Percentiles rank a stretch among this genome's conserved stretches.
Evolutionary conservation across 257 asterid species (phyloP).

Genomic region (Verbena officinalis): DNA sequence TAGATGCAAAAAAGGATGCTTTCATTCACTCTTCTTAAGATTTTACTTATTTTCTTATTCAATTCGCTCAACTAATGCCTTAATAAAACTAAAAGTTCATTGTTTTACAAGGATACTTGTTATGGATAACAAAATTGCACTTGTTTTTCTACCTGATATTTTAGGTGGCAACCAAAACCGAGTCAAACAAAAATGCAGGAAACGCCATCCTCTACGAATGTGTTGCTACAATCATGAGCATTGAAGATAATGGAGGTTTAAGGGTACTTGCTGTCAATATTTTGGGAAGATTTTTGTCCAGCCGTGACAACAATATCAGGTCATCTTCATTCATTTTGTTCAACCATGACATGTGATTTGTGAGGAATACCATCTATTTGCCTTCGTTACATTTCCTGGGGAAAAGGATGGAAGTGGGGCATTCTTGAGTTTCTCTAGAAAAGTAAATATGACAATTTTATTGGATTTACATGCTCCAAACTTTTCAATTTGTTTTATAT

Average conservation of each 20-base stretch:
- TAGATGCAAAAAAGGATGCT: background rate
- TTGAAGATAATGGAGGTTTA: constrained; percentile 91
- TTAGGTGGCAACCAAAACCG: constrained; percentile 95
- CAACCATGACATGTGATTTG: constrained; percentile 8
- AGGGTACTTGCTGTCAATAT: constrained; percentile 91
- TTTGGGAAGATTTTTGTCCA: constrained; percentile 93
- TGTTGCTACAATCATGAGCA: constrained; percentile 83
- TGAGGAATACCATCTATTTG: constrained; percentile 14
- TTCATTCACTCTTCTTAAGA: background rate
- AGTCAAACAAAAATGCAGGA: constrained; percentile 90
- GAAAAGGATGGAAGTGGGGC: background rate
- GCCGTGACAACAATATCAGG: constrained; percentile 97
- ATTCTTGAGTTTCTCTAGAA: constrained; percentile 17
- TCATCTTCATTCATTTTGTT: constrained; percentile 34
- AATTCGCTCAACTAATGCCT: background rate
- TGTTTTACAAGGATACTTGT: constrained; percentile 6
- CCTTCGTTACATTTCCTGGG: constrained; percentile 23
- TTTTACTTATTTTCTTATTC: background rate
- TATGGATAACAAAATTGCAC: constrained; percentile 3
- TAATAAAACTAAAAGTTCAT: background rate
- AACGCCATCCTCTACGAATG: constrained; percentile 93
- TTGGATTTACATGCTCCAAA: background rate
- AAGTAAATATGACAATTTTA: background rate
- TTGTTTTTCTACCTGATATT: constrained; percentile 27
- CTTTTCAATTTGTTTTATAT: background rate